Evolutionary conservation across 2,329 filamentous ascomycete genomes (phyloP).

Genomic region (Neofusicoccum kwambonambiense): DNA sequence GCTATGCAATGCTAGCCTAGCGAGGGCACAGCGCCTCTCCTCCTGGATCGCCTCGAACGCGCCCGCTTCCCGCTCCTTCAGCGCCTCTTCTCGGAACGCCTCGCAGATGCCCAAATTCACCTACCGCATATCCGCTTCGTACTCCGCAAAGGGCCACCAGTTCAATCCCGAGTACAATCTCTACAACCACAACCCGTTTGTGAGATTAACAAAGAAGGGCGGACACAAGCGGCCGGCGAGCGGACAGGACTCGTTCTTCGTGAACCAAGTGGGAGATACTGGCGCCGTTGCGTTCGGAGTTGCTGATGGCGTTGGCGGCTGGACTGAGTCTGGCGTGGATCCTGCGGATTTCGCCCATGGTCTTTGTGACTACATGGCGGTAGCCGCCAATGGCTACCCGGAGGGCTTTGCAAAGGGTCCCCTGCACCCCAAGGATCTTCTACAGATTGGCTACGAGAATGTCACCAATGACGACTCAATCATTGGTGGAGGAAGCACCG

Average conservation of each 20-base stretch:
- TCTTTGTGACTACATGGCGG: conserved; percentile 89
- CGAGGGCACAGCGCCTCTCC: background rate
- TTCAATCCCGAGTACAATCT: conserved; percentile 38
- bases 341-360: conserved; percentile 94
- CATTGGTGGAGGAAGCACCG: conserved; percentile 83
- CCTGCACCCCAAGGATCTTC: conserved; percentile 65
- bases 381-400: conserved; percentile 63
- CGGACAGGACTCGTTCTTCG: conserved; percentile 96
- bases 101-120: conserved; percentile 27
- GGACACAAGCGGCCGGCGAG: conserved; percentile 63
- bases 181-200: conserved; percentile 34
- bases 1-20: conserved; percentile 4
- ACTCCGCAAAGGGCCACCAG: conserved; percentile 38
- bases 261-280: conserved; percentile 70
- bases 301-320: conserved; percentile 93
- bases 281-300: conserved; percentile 79
- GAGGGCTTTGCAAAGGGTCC: conserved; percentile 37
- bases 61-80: background rate
- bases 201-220: conserved; percentile 25
- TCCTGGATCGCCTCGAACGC: background rate
- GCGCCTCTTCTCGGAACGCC: conserved; percentile 18
- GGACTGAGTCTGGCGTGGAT: conserved; percentile 89
- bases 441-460: conserved; percentile 81
- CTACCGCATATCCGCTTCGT: conserved; percentile 42
- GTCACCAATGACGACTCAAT: conserved; percentile 73